A percentile compares a stretch with the other conserved stretches of the same genome.
phyloP scores from a whole-genome alignment of 495 filamentous ascomycete species.

The Podospora sp. region DNA sequence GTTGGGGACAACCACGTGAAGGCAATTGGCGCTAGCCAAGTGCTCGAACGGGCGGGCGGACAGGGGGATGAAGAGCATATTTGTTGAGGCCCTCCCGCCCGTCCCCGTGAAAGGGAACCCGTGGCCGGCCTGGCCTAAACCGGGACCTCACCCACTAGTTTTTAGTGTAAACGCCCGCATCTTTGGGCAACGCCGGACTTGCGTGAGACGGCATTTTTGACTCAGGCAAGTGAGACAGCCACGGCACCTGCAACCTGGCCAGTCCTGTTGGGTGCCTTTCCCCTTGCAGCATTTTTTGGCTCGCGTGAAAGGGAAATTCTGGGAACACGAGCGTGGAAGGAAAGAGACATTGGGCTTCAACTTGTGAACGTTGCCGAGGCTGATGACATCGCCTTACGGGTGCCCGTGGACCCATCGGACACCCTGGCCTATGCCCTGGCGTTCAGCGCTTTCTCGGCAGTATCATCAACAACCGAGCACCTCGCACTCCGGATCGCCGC shows the following conservation, averaged over 20 bases:
- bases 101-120: constrained; percentile 6
- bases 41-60: not conserved
- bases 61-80: constrained; percentile 4
- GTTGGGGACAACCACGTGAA: constrained; percentile 23
- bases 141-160: not conserved
- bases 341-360: constrained; percentile 28
- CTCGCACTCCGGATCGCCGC: not conserved
- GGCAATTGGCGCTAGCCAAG: constrained; percentile 16
- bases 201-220: constrained; percentile 8
- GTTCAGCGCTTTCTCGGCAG: constrained; percentile 20
- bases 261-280: constrained; percentile 13
- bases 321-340: not conserved
- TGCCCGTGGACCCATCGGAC: constrained; percentile 9
- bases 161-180: constrained; percentile 2
- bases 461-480: constrained; percentile 25
- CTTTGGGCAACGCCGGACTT: constrained; percentile 7
- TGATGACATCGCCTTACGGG: constrained; percentile 28
- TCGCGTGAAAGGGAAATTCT: not conserved
- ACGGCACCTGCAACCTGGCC: constrained; percentile 23
- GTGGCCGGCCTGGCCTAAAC: not conserved
- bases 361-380: constrained; percentile 24
- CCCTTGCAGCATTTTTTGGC: constrained; percentile 4
- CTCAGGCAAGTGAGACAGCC: constrained; percentile 5
- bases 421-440: constrained; percentile 13
- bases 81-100: constrained; percentile 19